A percentile compares a stretch with the other conserved stretches of the same genome.
phyloP scores from a whole-genome alignment of 768 basidiomycete genomes.

The Postia placenta region DNA sequence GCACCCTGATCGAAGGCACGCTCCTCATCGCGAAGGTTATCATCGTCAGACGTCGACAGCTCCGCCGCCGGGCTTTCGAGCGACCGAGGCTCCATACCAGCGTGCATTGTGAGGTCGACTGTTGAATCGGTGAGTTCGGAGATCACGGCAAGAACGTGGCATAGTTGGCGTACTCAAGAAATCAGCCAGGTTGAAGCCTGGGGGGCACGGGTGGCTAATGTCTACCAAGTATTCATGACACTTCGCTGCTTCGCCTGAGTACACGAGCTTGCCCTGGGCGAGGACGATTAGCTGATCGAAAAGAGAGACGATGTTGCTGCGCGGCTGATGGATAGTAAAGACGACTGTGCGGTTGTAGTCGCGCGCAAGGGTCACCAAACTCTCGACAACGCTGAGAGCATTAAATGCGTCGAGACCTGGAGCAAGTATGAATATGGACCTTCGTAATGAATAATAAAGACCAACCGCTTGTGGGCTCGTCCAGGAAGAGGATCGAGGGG shows the following conservation, averaged over 20 bases:
- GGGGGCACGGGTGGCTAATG: constrained; percentile 81
- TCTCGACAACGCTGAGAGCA: constrained; percentile 90
- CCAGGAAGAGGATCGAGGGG: constrained; percentile 92
- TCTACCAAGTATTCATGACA: constrained; percentile 78
- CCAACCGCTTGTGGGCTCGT: constrained; percentile 94
- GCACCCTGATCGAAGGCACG: constrained; percentile 36
- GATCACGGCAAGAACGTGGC: too few relatives aligned
- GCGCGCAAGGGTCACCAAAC: constrained; percentile 76
- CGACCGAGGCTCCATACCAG: constrained; percentile 30
- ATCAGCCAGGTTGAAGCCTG: constrained; percentile 96
- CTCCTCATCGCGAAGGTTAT: constrained; percentile 63
- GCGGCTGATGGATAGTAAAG: constrained; percentile 97
- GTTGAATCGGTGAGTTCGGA: constrained; percentile 10
- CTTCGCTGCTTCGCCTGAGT: constrained; percentile 69
- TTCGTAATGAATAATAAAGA: constrained; percentile 2
- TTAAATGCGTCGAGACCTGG: constrained; percentile 91
- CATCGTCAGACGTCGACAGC: constrained; percentile 28
- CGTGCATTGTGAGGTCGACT: constrained; percentile 42
- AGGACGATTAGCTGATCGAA: constrained; percentile 91
- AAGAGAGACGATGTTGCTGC: constrained; percentile 93
- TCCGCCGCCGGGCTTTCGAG: constrained; percentile 23
- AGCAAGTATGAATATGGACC: neutral
- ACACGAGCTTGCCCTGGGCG: constrained; percentile 77
- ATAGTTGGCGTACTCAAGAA: constrained; percentile 67
- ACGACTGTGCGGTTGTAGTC: constrained; percentile 93